These are phyloP conservation scores for Boletus coccyginus DNA, from an alignment of 768 basidiomycete species.

Conservation along the genomic window DNA sequence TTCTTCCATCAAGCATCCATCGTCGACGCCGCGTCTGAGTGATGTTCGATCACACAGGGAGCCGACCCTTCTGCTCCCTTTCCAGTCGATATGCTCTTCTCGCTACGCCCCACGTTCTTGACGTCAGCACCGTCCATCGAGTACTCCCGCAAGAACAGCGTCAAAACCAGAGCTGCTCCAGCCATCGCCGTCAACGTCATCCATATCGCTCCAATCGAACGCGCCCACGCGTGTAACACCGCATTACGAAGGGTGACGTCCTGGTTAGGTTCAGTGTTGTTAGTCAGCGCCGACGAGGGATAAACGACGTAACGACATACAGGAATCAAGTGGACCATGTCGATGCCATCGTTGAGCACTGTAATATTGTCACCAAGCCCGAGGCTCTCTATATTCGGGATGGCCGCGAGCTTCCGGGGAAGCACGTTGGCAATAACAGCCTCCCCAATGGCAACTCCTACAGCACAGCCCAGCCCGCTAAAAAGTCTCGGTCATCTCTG, in stretches of 20 bases:
- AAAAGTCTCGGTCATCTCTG: too few species aligned
- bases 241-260: slow-evolving; percentile 46
- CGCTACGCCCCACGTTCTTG: slow-evolving; percentile 39
- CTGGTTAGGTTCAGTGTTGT: slow-evolving; percentile 26
- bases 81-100: neutral
- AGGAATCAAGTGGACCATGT: slow-evolving; percentile 35
- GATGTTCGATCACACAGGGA: slow-evolving; percentile 29
- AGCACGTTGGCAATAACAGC: slow-evolving; percentile 63
- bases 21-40: slow-evolving; percentile 31
- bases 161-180: slow-evolving; percentile 48
- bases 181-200: slow-evolving; percentile 56
- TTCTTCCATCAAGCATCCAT: slow-evolving; percentile 50
- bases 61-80: too few species aligned
- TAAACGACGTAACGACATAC: slow-evolving; percentile 1
- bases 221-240: slow-evolving; percentile 61
- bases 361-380: slow-evolving; percentile 18
- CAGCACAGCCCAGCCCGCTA: slow-evolving; percentile 37
- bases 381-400: slow-evolving; percentile 31
- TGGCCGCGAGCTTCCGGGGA: slow-evolving; percentile 29
- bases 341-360: slow-evolving; percentile 43
- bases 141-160: slow-evolving; percentile 59
- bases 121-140: slow-evolving; percentile 43
- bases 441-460: slow-evolving; percentile 72
- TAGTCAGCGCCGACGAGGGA: neutral
- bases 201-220: slow-evolving; percentile 65